Conservation (phyloP, 352 stramenopile species). For the Peronospora belbahrii region DNA sequence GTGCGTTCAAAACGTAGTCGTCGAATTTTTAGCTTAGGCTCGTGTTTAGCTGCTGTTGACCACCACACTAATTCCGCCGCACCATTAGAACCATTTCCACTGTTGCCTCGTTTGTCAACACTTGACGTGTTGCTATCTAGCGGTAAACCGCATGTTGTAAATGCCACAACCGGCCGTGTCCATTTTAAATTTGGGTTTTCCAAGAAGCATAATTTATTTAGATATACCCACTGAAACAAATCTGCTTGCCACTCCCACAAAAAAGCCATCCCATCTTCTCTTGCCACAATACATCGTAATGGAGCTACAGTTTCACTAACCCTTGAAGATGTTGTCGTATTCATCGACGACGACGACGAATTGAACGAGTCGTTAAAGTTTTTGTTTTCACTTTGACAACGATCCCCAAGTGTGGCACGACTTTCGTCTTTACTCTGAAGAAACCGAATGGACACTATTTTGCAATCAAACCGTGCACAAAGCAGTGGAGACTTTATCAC, state of each 20-base stretch:
- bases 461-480: constrained; percentile 66
- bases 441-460: constrained; percentile 58
- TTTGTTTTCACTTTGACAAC: constrained; percentile 4
- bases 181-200: constrained; percentile 80
- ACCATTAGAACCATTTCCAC: constrained; percentile 14
- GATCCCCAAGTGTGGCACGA: constrained; percentile 1
- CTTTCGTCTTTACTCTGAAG: constrained; percentile 23
- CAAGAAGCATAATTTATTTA: constrained; percentile 76
- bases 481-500: constrained; percentile 62
- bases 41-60: constrained; percentile 53
- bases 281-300: constrained; percentile 66
- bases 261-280: constrained; percentile 73
- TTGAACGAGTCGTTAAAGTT: constrained; percentile 10
- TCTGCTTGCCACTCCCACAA: constrained; percentile 82
- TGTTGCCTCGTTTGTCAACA: not conserved
- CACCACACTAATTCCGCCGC: constrained; percentile 67
- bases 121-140: constrained; percentile 10
- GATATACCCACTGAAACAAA: constrained; percentile 71
- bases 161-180: constrained; percentile 57
- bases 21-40: constrained; percentile 58
- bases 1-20: constrained; percentile 65
- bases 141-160: constrained; percentile 40
- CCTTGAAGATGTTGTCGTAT: constrained; percentile 1
- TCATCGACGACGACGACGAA: constrained; percentile 8
- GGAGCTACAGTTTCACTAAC: constrained; percentile 9